Evolutionary conservation across 2,329 filamentous ascomycete genomes (phyloP), one percentile per base, ranked within the genome.

Genomic region (Trichoderma aggressivum): DNA sequence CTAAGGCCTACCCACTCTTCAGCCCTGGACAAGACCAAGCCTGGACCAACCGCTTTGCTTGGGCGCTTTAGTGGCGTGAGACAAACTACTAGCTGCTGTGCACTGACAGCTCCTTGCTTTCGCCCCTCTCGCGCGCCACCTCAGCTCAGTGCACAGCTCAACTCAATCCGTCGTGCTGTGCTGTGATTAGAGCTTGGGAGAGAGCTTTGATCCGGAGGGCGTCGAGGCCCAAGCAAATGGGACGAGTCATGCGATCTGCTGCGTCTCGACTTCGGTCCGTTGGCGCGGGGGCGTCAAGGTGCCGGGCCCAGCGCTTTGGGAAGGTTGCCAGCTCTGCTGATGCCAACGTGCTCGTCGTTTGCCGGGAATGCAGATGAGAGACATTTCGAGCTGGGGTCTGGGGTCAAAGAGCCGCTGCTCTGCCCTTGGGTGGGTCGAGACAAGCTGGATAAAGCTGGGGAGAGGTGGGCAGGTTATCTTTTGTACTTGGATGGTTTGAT

Each of bases 31-130:
- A 43, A 36, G 65, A 69, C 56, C 39, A 34, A 34, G 43, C 47
- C 30, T 36, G n/a, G 62, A 65, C 62, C 66, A 61, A 69, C 66
- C 39, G 39, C 39, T 53, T 61, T 30, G 66, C 66, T 53, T 53
- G 34, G 56, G 56, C 55, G 39, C 55, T 47, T 21, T 21, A 34
- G 66, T 69, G 66, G 66, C 66, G 66, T 69, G 66, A 69, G 66
- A 69, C 66, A 69, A 61, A 61, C 56, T 69, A 69, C 66, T 69
- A 69, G 66, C 66, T 69, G 55, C 59, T 69, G 66, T 69, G 56
- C 66, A 69, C 66, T 69, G 66, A 69, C 66, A 69, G 66, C 66
- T 69, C 56, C 66, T 50, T 69, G 66, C 66, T 50, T 53, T 69
- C 24, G 36, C 66, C 62, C 39, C 66, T 69, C 66, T 60, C 55